A percentile compares a stretch with the other conserved stretches of the same genome.
Conservation (phyloP, 2,329 filamentous ascomycete species). For the Talaromyces albobiverticillius region DNA sequence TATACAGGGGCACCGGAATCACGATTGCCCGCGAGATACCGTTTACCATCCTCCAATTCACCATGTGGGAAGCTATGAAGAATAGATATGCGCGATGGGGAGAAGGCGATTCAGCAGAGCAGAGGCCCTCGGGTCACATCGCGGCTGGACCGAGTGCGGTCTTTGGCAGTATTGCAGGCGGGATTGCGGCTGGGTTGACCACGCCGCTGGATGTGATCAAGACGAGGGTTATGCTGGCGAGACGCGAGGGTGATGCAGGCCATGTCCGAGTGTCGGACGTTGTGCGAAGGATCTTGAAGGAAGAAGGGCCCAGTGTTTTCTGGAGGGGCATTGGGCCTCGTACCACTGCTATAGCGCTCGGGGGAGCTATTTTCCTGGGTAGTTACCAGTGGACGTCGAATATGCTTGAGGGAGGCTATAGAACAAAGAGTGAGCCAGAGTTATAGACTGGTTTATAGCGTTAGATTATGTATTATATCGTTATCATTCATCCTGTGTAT, state of each 20-base stretch:
- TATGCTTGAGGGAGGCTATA: conserved; percentile 52
- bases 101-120: conserved; percentile 34
- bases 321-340: conserved; percentile 66
- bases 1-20: conserved; percentile 89
- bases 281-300: conserved; percentile 59
- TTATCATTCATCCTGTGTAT: background rate
- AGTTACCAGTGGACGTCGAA: conserved; percentile 90
- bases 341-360: conserved; percentile 91
- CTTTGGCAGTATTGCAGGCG: conserved; percentile 80
- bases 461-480: background rate
- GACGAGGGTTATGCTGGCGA: conserved; percentile 90
- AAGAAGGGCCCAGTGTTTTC: conserved; percentile 46
- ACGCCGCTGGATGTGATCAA: conserved; percentile 96
- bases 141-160: conserved; percentile 75
- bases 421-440: background rate
- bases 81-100: conserved; percentile 36
- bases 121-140: conserved; percentile 48
- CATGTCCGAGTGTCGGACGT: conserved; percentile 46
- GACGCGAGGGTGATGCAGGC: conserved; percentile 51
- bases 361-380: conserved; percentile 90
- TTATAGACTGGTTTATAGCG: background rate
- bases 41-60: conserved; percentile 96
- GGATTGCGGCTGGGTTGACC: conserved; percentile 79
- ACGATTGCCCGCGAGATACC: conserved; percentile 95
- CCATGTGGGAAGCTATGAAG: conserved; percentile 94